Conservation (phyloP, 2,329 filamentous ascomycete species). For the Setomelanomma holmii region DNA sequence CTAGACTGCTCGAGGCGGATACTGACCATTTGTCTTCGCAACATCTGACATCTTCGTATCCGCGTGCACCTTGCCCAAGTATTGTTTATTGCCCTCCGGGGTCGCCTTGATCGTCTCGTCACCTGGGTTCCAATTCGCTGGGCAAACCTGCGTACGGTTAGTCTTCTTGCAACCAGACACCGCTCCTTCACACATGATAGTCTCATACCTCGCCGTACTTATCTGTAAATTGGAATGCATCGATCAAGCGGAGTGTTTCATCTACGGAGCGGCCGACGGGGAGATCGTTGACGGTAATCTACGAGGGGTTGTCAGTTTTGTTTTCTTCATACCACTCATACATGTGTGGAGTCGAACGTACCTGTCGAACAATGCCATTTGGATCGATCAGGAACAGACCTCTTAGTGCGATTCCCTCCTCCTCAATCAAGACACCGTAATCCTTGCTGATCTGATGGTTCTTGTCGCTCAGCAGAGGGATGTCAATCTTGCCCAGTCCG, state of each 20-base stretch:
- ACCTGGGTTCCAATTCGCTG: constrained; percentile 53
- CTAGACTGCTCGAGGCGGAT: not conserved
- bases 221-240: constrained; percentile 58
- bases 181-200: no score
- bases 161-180: no score
- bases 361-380: constrained; percentile 63
- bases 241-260: constrained; percentile 65
- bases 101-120: constrained; percentile 51
- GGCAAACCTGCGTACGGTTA: constrained; percentile 49
- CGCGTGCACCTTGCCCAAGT: constrained; percentile 44
- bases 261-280: constrained; percentile 70
- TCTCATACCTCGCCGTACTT: constrained; percentile 52
- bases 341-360: constrained; percentile 20
- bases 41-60: constrained; percentile 45
- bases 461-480: constrained; percentile 69
- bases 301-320: constrained; percentile 11
- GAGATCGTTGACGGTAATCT: constrained; percentile 71
- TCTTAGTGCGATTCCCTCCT: constrained; percentile 68
- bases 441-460: constrained; percentile 65
- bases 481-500: constrained; percentile 66
- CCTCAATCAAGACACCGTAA: constrained; percentile 70
- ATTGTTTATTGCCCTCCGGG: constrained; percentile 49
- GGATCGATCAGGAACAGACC: constrained; percentile 73
- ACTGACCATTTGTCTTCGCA: constrained; percentile 40
- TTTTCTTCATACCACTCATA: constrained; percentile 1